These are phyloP conservation scores for Tetraselmis striata DNA, from an alignment of 139 green algal genomes.

Conservation along the genomic window DNA sequence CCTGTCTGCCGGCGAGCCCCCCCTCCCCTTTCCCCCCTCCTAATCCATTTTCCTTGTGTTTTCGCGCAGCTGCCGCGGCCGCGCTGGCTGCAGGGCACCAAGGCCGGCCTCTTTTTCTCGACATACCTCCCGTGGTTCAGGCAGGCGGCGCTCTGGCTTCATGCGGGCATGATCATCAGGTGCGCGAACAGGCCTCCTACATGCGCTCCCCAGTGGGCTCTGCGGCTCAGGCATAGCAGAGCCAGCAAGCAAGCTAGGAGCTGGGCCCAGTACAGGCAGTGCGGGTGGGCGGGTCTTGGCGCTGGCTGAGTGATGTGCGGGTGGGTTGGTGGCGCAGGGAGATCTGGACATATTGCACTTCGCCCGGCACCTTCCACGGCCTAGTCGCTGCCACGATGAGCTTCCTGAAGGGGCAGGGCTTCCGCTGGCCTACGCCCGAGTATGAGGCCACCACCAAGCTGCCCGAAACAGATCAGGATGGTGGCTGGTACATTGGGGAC, in stretches of 20 bases:
- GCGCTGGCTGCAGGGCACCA: not conserved
- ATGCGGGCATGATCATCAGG: not conserved
- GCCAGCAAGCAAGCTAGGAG: no score
- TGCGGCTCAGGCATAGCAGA: no score
- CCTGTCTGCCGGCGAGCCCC: no score
- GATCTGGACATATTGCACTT: constrained; percentile 54
- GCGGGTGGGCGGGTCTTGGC: no score
- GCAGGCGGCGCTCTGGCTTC: not conserved
- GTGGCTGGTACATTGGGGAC: constrained; percentile 57
- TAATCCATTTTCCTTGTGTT: not conserved
- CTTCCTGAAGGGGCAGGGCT: constrained; percentile 38
- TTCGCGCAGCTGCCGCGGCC: not conserved
- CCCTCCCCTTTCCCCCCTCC: no score
- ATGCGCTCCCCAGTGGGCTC: no score
- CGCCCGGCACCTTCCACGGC: constrained; percentile 54
- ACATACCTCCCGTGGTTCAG: not conserved
- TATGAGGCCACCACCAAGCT: not conserved
- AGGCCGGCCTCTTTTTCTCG: not conserved
- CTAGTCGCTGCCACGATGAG: constrained; percentile 31
- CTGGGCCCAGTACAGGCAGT: no score
- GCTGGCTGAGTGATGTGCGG: no score
- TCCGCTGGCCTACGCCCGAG: constrained; percentile 12
- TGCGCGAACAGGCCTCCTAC: no score
- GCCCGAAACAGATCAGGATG: not conserved
- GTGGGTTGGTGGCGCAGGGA: no score